phyloP scores from a whole-genome alignment of 495 filamentous ascomycete genomes.

The Penicillium argentinense region DNA sequence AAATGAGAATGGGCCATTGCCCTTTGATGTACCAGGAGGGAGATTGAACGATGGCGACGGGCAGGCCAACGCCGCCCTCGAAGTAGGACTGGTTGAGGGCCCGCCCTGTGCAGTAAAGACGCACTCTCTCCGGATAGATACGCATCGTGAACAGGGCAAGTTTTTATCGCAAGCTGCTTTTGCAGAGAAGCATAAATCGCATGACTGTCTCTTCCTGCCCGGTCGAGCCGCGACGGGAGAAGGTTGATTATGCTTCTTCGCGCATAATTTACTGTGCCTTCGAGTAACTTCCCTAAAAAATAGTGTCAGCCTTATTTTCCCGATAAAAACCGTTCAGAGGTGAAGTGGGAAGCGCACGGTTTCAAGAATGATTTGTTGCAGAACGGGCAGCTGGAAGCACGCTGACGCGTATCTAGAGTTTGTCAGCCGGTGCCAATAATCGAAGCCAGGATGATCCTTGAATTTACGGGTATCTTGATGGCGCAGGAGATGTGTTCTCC shows the following conservation, averaged over 20 bases:
- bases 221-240: constrained; percentile 28
- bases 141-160: constrained; percentile 32
- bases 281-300: constrained; percentile 40
- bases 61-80: not conserved
- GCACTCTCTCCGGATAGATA: constrained; percentile 23
- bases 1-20: constrained; percentile 28
- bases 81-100: not conserved
- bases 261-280: constrained; percentile 36
- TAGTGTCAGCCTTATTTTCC: no score
- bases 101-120: constrained; percentile 14
- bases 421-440: constrained; percentile 13
- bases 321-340: not conserved
- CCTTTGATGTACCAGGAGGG: constrained; percentile 46
- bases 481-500: constrained; percentile 32
- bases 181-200: constrained; percentile 31
- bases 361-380: constrained; percentile 39
- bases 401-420: constrained; percentile 25
- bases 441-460: not conserved
- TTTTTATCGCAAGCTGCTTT: constrained; percentile 34
- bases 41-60: constrained; percentile 48
- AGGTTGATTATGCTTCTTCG: constrained; percentile 36
- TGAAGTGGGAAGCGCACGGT: constrained; percentile 15
- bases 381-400: constrained; percentile 33
- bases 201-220: constrained; percentile 37
- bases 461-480: constrained; percentile 34